phyloP scores from a whole-genome alignment of 371 early-diverging fungal species.

The Quaeritorhiza haematococci region DNA sequence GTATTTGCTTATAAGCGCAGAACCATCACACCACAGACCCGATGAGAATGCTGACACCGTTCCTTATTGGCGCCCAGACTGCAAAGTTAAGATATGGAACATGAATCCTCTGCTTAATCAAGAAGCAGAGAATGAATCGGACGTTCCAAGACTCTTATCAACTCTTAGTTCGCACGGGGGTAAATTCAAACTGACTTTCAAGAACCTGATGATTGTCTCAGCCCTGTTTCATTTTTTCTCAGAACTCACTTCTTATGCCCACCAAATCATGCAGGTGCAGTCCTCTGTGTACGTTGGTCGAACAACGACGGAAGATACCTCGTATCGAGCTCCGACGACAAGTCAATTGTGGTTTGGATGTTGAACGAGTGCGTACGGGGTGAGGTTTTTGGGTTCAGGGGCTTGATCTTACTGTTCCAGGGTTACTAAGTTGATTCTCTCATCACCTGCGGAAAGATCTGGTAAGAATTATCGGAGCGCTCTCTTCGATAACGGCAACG shows the following conservation, averaged over 20 bases:
- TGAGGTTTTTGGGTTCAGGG: too few relatives aligned
- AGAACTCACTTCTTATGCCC: background rate
- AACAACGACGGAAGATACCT: constrained; percentile 66
- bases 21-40: too few relatives aligned
- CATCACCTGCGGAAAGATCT: too few relatives aligned
- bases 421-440: too few relatives aligned
- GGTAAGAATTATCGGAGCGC: background rate
- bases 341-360: constrained; percentile 88
- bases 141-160: constrained; percentile 64
- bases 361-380: constrained; percentile 50
- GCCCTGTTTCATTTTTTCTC: background rate
- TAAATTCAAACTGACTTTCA: constrained; percentile 19
- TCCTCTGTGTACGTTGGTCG: constrained; percentile 88
- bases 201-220: background rate
- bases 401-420: background rate
- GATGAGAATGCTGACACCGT: too few relatives aligned
- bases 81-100: constrained; percentile 81
- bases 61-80: constrained; percentile 46
- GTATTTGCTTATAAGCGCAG: constrained; percentile 40
- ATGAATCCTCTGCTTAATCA: constrained; percentile 59
- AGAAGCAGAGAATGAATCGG: constrained; percentile 43
- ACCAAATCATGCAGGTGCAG: constrained; percentile 57
- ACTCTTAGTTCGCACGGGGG: constrained; percentile 82
- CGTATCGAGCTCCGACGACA: constrained; percentile 86
- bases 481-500: constrained; percentile 25